A percentile compares a stretch with the other conserved stretches of the same genome.
Evolutionary conservation across 169 alveolate genomes (phyloP).

Genomic region (Toxoplasma gondii): DNA sequence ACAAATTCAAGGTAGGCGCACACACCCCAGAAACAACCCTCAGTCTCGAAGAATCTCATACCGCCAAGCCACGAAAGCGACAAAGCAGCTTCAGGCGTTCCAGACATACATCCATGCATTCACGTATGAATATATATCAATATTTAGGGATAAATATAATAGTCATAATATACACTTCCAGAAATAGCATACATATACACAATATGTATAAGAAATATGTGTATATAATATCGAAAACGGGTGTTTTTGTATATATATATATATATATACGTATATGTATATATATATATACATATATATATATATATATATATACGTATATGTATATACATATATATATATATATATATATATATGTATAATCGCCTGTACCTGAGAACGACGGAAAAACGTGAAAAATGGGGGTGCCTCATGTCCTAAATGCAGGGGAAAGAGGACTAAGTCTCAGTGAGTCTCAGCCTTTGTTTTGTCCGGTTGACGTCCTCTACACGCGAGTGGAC

Average conservation of each 20-base stretch:
- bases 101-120: background rate
- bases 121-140: too few relatives aligned
- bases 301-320: background rate
- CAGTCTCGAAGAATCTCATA: background rate
- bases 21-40: background rate
- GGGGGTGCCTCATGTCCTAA: background rate
- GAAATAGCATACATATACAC: too few relatives aligned
- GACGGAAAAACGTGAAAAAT: background rate
- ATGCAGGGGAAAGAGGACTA: background rate
- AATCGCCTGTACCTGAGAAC: background rate
- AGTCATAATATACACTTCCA: too few relatives aligned
- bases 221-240: background rate
- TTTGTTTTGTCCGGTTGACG: background rate
- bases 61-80: background rate
- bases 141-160: too few relatives aligned
- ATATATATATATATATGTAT: background rate
- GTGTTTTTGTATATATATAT: background rate
- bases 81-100: background rate
- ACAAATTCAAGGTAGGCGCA: slow-evolving; percentile 86
- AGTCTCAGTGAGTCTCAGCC: background rate
- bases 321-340: background rate
- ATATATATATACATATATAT: background rate
- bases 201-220: background rate
- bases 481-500: background rate
- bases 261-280: background rate